Conservation (phyloP, 148 eudicot species). For the Polygonum maritimum region DNA sequence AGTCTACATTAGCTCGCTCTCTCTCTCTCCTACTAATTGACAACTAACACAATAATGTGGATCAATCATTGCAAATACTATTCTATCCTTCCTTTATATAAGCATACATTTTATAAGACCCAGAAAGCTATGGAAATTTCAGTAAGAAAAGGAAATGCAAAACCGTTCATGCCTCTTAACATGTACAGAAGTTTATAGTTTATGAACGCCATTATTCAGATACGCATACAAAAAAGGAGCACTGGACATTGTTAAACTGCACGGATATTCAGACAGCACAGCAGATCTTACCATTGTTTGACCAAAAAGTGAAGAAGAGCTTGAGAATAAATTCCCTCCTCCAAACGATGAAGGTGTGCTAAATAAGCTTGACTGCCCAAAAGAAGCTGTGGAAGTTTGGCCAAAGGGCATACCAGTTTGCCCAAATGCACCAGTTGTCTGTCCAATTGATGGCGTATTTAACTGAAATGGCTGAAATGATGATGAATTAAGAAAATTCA, state of each 20-base stretch:
- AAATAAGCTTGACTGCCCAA: slow-evolving; percentile 11
- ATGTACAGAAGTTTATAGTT: neutral
- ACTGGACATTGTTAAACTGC: neutral
- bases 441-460: slow-evolving; percentile 63
- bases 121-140: neutral
- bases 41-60: neutral
- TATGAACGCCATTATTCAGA: neutral
- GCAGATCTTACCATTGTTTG: slow-evolving; percentile 46
- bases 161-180: neutral
- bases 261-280: neutral
- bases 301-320: slow-evolving; percentile 46
- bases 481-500: slow-evolving; percentile 59
- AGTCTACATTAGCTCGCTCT: neutral
- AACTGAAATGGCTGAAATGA: slow-evolving; percentile 61
- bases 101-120: neutral
- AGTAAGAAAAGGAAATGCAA: neutral
- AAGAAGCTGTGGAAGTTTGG: slow-evolving; percentile 34
- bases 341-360: slow-evolving; percentile 3
- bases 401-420: slow-evolving; percentile 54
- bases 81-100: neutral
- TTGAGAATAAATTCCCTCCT: slow-evolving; percentile 43
- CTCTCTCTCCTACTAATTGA: neutral
- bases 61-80: neutral
- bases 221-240: neutral
- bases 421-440: slow-evolving; percentile 51